Evolutionary conservation across 2,329 filamentous ascomycete species (phyloP).

Genomic region (Fusarium oxysporum): DNA sequence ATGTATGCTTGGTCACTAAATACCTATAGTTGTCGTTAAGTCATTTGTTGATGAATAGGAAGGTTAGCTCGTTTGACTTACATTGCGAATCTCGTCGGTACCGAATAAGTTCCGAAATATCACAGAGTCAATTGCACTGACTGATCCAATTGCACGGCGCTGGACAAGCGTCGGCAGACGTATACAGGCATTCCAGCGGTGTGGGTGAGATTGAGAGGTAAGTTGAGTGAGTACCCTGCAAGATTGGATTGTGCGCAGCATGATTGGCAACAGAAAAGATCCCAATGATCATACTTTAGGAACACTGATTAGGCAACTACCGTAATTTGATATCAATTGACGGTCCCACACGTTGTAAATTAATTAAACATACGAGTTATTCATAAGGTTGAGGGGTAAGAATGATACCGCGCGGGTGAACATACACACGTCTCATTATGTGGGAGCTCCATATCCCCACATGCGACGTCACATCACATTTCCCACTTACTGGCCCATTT

Average conservation of each 20-base stretch:
- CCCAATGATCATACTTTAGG: rapidly evolving
- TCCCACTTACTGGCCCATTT: not conserved
- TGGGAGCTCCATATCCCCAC: not conserved
- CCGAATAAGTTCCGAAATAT: constrained; percentile 64
- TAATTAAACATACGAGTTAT: not conserved
- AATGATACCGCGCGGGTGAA: not conserved
- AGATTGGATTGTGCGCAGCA: not conserved
- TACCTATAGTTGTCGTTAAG: not conserved
- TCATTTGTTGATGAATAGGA: rapidly evolving
- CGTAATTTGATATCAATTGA: not conserved
- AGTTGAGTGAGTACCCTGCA: rapidly evolving
- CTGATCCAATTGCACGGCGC: not conserved
- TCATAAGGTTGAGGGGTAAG: not conserved
- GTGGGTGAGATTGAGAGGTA: not conserved
- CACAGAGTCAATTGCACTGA: constrained; percentile 57
- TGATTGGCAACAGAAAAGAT: not conserved
- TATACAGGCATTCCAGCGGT: not conserved
- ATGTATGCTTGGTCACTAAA: constrained; percentile 64
- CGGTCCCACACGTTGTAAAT: not conserved
- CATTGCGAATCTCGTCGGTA: constrained; percentile 63
- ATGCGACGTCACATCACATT: not conserved
- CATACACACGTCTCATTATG: not conserved
- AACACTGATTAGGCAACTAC: not conserved
- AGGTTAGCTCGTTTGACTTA: rapidly evolving
- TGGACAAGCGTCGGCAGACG: rapidly evolving